Percentiles rank a stretch among this genome's conserved stretches.
Conservation (phyloP, 1,284 basidiomycete species). For the Sphaerobolus stellatus region DNA sequence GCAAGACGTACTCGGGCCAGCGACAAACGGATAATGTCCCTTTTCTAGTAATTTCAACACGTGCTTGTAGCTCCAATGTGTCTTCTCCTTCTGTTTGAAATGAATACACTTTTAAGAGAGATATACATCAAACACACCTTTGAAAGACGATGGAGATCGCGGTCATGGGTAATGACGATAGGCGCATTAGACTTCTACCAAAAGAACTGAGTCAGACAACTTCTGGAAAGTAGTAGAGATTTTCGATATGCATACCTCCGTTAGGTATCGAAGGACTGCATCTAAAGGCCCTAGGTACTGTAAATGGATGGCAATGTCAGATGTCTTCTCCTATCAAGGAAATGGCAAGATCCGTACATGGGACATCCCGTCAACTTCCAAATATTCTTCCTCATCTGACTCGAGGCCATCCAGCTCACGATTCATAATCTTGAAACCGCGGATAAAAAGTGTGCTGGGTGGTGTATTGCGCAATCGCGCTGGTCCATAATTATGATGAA, state of each 20-base stretch:
- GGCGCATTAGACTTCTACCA: slow-evolving; percentile 5
- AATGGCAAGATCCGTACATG: not conserved
- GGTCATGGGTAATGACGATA: slow-evolving; percentile 8
- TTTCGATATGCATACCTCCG: slow-evolving; percentile 1
- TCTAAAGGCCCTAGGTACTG: slow-evolving; percentile 5
- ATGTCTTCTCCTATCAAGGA: not conserved
- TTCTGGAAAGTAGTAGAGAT: not conserved
- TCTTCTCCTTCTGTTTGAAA: slow-evolving; percentile 6
- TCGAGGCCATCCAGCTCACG: slow-evolving; percentile 5
- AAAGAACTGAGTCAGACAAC: not conserved
- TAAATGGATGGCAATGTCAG: not conserved
- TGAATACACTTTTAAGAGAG: not conserved
- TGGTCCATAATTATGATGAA: slow-evolving; percentile 4
- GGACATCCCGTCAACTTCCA: not conserved
- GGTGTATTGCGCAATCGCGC: not conserved
- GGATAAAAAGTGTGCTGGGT: not conserved
- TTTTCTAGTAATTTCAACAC: slow-evolving; percentile 5
- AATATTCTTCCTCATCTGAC: not conserved
- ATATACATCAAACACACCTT: not conserved
- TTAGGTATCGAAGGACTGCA: slow-evolving; percentile 6
- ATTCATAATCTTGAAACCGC: slow-evolving; percentile 12
- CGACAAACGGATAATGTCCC: not conserved
- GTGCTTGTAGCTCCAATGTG: slow-evolving; percentile 3
- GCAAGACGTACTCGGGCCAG: not conserved
- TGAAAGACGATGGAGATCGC: not conserved